These are phyloP conservation scores for Vigna unguiculata DNA, from an alignment of 306 rosid species.

Conservation along the genomic window DNA sequence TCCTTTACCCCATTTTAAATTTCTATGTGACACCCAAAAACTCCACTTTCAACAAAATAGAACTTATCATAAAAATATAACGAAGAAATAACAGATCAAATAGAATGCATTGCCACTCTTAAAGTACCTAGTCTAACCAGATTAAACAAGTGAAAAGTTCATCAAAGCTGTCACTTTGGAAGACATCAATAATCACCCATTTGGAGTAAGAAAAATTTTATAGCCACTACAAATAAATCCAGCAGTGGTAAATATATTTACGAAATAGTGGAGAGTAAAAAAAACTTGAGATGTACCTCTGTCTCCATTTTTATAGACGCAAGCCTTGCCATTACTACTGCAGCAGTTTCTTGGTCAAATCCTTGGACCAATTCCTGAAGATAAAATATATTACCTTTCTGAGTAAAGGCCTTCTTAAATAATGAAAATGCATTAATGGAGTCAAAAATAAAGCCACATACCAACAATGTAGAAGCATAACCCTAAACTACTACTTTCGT, in stretches of 20 bases:
- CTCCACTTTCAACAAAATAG: background rate
- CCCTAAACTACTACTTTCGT: background rate
- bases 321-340: constrained; percentile 87
- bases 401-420: constrained; percentile 27
- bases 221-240: constrained; percentile 31
- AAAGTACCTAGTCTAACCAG: background rate
- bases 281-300: constrained; percentile 62
- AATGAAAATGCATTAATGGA: constrained; percentile 28
- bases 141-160: constrained; percentile 16
- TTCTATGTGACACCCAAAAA: background rate
- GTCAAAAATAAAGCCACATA: background rate
- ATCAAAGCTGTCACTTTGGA: background rate
- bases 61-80: constrained; percentile 3
- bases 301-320: constrained; percentile 88
- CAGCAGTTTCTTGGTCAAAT: constrained; percentile 94
- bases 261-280: constrained; percentile 11
- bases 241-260: background rate
- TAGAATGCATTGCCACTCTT: background rate
- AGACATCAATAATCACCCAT: background rate
- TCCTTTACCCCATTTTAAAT: background rate
- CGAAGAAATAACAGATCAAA: background rate
- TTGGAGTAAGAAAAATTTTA: constrained; percentile 7
- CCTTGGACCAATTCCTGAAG: constrained; percentile 86
- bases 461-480: constrained; percentile 14
- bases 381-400: constrained; percentile 26